Evolutionary conservation across 495 filamentous ascomycete species (phyloP), one percentile per base, ranked within the genome.

Genomic region (Lasiosphaeria miniovina): DNA sequence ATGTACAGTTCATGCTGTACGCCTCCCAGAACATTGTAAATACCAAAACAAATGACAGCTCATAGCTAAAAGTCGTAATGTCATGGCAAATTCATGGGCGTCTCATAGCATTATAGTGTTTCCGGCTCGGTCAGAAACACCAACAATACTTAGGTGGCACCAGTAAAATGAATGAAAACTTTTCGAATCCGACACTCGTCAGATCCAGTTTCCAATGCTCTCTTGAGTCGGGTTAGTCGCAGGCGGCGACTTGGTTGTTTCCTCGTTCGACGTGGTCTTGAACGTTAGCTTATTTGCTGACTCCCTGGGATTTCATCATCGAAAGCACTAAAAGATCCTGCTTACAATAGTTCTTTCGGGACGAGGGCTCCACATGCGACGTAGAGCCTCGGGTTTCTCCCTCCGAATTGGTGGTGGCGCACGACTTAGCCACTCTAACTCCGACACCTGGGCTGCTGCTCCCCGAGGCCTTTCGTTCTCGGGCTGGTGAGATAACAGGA

Each of bases 391-490:
- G 32, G 35, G 9, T 2, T 58, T 53, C 17, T 49, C 61, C 41
- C 49, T 59, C 3, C 55, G 55, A 15, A 57, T 38, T 12, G 73
- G 71, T 12, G 73, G 74, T 2, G 73, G 76, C 17, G 70, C 72
- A 32, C 68, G 70, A 35, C 69, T 64, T 61, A 77, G 67, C 75
- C 74, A 79, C 54, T 77, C 72, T 9, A 71, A 55, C 54, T 78
- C 76, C 3, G 61, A 72, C 9, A 75, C 52, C 8, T 58, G 62
- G 6, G 74, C 43, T 3, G 54, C 57, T 46, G 46, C 58, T 14
- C 60, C 40, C 24, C 49, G 60, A 38, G 54, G 31, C 11, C 57
- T 33, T 14, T 62, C 48, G 14, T 40, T 54, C 38, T 66, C 55
- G 7, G 58, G 52, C 4, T 45, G 11, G 34, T 34, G 55, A 31